Conservation (phyloP, 345 rosid genomes). For the Eutrema japonicum region DNA sequence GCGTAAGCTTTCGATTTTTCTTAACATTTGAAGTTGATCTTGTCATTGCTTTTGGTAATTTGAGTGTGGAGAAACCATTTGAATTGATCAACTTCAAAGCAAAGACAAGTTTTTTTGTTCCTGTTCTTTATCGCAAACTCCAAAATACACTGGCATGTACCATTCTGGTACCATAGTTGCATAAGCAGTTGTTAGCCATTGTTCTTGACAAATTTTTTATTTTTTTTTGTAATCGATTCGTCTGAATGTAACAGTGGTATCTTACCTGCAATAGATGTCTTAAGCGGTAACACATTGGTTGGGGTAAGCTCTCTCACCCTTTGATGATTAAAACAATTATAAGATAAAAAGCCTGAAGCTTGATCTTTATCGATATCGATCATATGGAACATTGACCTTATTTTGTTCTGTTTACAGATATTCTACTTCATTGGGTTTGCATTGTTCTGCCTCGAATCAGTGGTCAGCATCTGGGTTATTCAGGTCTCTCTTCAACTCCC, state of each 20-base stretch:
- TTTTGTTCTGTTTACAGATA: constrained; percentile 53
- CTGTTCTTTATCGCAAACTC: neutral
- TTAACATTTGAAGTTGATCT: neutral
- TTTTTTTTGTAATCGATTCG: neutral
- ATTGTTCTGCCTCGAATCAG: constrained; percentile 65
- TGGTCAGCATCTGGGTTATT: constrained; percentile 90
- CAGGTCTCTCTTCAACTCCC: constrained; percentile 58
- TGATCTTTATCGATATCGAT: neutral
- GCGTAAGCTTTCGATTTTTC: constrained; percentile 58
- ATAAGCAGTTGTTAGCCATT: neutral
- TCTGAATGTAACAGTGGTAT: constrained; percentile 65
- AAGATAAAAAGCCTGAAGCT: constrained; percentile 1
- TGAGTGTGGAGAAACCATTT: neutral
- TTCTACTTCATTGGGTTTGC: constrained; percentile 88
- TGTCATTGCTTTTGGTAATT: constrained; percentile 8
- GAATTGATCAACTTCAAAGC: constrained; percentile 4
- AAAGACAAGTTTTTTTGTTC: too few species aligned
- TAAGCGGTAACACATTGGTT: constrained; percentile 50
- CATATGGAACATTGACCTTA: constrained; percentile 2
- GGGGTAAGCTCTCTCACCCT: constrained; percentile 60
- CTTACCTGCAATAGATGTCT: constrained; percentile 77
- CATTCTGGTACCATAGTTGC: neutral
- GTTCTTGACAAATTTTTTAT: constrained; percentile 1
- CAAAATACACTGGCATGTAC: neutral
- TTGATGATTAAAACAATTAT: neutral